Conservation (phyloP, 192 early-diverging fungal genomes). For the Mycoemilia scoparia region DNA sequence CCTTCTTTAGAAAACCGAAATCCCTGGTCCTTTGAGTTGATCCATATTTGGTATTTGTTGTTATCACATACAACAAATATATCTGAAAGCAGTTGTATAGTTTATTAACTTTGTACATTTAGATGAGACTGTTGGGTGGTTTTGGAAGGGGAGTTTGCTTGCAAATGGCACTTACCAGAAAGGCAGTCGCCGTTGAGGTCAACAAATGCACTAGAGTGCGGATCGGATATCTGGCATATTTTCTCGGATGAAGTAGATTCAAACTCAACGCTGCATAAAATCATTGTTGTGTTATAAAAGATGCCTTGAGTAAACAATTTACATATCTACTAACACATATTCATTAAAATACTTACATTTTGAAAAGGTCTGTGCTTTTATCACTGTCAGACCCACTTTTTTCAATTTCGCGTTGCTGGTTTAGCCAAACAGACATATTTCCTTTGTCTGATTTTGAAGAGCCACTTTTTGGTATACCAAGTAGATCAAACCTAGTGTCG, state of each 20-base stretch:
- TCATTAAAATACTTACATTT: slow-evolving; percentile 24
- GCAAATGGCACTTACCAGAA: no score
- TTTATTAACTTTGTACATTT: background rate
- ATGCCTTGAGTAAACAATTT: slow-evolving; percentile 2
- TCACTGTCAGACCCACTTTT: slow-evolving; percentile 37
- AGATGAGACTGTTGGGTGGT: background rate
- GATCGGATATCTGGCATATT: slow-evolving; percentile 46
- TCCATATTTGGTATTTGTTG: slow-evolving; percentile 57
- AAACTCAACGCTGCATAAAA: slow-evolving; percentile 10
- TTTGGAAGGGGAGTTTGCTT: no score
- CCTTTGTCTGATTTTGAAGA: background rate
- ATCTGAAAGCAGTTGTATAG: no score
- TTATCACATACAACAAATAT: slow-evolving; percentile 57
- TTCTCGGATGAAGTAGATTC: background rate
- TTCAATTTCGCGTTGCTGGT: slow-evolving; percentile 32
- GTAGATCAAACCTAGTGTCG: slow-evolving; percentile 4
- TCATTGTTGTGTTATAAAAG: background rate
- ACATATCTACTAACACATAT: slow-evolving; percentile 1
- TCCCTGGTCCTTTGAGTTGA: slow-evolving; percentile 39
- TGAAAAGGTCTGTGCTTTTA: slow-evolving; percentile 40
- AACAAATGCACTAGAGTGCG: slow-evolving; percentile 86
- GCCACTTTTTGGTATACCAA: slow-evolving; percentile 10
- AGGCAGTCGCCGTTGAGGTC: slow-evolving; percentile 87
- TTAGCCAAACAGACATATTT: slow-evolving; percentile 7
- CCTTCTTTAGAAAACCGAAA: slow-evolving; percentile 42